Evolutionary conservation across 768 basidiomycete species (phyloP).

Genomic region (Tremella mesenterica): DNA sequence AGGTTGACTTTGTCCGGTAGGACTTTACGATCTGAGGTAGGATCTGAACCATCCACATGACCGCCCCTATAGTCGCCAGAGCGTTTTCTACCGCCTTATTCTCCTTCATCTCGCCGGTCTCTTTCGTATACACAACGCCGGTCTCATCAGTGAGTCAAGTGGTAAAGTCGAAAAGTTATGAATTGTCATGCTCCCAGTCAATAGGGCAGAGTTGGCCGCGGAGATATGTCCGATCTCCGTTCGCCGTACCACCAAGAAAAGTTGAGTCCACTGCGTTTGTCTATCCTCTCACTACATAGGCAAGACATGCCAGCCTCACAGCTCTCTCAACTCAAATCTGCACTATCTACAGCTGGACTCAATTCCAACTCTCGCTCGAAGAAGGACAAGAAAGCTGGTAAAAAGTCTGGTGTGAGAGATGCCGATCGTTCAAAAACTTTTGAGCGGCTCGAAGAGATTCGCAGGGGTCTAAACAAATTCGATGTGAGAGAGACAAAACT

Average conservation of each 20-base stretch:
- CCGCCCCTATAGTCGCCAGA: conserved; percentile 58
- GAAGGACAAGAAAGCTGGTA: conserved; percentile 57
- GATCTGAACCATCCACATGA: conserved; percentile 45
- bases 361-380: conserved; percentile 51
- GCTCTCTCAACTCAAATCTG: conserved; percentile 78
- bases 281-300: too few species aligned
- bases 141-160: too few species aligned
- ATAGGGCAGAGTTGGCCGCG: background rate
- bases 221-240: background rate
- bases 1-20: conserved; percentile 58
- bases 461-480: conserved; percentile 81
- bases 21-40: conserved; percentile 69
- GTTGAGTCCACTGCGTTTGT: background rate
- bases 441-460: conserved; percentile 71
- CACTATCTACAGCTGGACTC: conserved; percentile 71
- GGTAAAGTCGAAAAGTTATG: too few species aligned
- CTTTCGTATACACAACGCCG: too few species aligned
- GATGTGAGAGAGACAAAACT: conserved; percentile 79
- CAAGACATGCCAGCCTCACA: conserved; percentile 60
- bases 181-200: too few species aligned
- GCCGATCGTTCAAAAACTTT: conserved; percentile 62
- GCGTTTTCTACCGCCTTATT: conserved; percentile 59
- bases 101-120: too few species aligned
- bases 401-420: conserved; percentile 57
- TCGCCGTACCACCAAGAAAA: conserved; percentile 1